Conservation (phyloP, 2,329 filamentous ascomycete genomes). For the Endoconidiophora laricicola region DNA sequence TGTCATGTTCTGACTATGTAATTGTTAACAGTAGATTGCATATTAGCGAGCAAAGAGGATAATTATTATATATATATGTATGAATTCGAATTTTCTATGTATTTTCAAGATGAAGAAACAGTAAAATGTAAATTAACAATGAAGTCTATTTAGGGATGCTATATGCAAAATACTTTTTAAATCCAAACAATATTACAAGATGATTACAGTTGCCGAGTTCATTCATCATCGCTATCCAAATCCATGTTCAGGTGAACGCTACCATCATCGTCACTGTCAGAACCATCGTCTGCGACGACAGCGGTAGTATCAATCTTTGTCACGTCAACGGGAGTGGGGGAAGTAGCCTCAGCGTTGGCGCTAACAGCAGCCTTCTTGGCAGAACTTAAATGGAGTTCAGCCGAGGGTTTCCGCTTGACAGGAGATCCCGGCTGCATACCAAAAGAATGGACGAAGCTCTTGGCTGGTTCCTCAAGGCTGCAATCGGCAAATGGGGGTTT, state of each 20-base stretch:
- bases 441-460: conserved; percentile 6
- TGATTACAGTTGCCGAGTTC: not conserved
- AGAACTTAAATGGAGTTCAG: conserved; percentile 18
- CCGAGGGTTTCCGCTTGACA: conserved; percentile 24
- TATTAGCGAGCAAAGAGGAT: no score
- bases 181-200: not conserved
- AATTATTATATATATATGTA: no score
- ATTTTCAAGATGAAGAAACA: no score
- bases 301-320: conserved; percentile 14
- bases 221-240: conserved; percentile 32
- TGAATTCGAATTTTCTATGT: no score
- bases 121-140: no score
- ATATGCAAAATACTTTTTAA: no score
- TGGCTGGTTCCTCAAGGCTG: conserved; percentile 3
- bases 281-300: conserved; percentile 17
- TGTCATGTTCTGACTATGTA: no score
- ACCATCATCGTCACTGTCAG: conserved; percentile 31
- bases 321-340: conserved; percentile 14
- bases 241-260: conserved; percentile 45
- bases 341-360: conserved; percentile 1
- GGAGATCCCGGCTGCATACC: conserved; percentile 16
- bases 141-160: no score
- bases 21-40: no score
- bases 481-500: conserved; percentile 7
- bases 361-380: conserved; percentile 19